Evolutionary conservation across 2,329 filamentous ascomycete species (phyloP), one percentile per base, ranked within the genome.

Genomic region (Fusarium siculi): DNA sequence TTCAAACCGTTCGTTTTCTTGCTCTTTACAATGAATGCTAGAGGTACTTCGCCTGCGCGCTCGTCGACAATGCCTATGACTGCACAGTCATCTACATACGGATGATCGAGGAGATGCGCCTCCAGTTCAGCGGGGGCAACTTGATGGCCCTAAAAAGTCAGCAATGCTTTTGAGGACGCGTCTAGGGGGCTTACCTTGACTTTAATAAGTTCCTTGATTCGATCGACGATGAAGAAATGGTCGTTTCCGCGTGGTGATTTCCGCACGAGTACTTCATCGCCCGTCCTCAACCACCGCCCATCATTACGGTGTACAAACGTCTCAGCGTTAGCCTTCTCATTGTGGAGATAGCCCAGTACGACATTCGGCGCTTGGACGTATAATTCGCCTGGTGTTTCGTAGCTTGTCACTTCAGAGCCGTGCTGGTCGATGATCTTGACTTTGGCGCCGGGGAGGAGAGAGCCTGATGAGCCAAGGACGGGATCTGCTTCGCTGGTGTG

Each of bases 161-260:
- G 50, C 18, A 6, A 19, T 2, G 5, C 15, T 9, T 28, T 28
- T 2, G 2, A 28, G 3, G 7, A 25, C 25, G 25, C 25, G 25
- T 5, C 25, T n/a, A n/a, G 25, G 5, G 4, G 32, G 12, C 82
- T 18, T 82, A 91, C 91, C 85, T 93, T 93, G 79, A 93, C 92
- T 80, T 94, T 94, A 81, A 94, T 94, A 47, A 94, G 84, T 77
- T 94, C 90, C 77, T 90, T 88, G 68, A 87, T 82, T 9, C 95
- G 90, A 79, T 97, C 95, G 2, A 94, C 92, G 63, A 98, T 92
- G 79, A 94, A 92, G 55, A 97, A 80, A 79, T 98, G 95, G 80
- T 97, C 93, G 72, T 91, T 84, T 4, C 93, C 94, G 2, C 85
- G 84, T 0, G 89, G 87, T 11, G 89, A 85, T 76, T 89, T 87